phyloP scores from a whole-genome alignment of 345 rosid genomes.

The Salix koriyanagi region DNA sequence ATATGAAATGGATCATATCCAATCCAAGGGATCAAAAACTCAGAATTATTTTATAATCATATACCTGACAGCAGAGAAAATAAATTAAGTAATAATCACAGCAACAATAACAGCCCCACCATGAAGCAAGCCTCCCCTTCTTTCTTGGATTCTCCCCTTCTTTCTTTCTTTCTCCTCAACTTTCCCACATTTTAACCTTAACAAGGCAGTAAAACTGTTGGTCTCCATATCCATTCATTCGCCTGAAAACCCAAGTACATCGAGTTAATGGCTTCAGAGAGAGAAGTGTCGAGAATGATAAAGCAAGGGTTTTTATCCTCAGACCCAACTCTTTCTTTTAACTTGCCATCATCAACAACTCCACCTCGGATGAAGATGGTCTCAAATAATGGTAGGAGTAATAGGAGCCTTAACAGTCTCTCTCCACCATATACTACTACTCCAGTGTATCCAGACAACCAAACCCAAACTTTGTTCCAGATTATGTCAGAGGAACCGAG shows the following conservation, averaged over 20 bases:
- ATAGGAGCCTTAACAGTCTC: slow-evolving; percentile 16
- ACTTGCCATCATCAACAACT: slow-evolving; percentile 41
- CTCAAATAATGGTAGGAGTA: slow-evolving; percentile 29
- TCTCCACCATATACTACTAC: slow-evolving; percentile 15
- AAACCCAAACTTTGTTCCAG: slow-evolving; percentile 64
- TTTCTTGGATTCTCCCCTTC: too few species aligned
- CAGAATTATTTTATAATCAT: too few species aligned
- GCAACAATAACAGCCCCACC: too few species aligned
- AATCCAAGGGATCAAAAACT: too few species aligned
- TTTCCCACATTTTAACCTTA: too few species aligned
- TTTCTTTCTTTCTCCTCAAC: too few species aligned
- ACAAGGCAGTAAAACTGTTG: background rate
- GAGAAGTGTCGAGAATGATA: slow-evolving; percentile 75
- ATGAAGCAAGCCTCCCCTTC: too few species aligned
- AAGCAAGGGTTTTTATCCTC: slow-evolving; percentile 75
- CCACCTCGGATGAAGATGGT: slow-evolving; percentile 14
- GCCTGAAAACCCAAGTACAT: too few species aligned
- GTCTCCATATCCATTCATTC: background rate
- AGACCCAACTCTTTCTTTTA: slow-evolving; percentile 56
- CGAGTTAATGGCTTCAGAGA: slow-evolving; percentile 50
- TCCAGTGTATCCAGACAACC: slow-evolving; percentile 18
- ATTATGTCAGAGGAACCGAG: slow-evolving; percentile 79
- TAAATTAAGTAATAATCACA: too few species aligned
- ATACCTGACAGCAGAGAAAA: too few species aligned
- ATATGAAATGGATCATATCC: too few species aligned